Evolutionary conservation across 495 filamentous ascomycete species (phyloP), one percentile per base, ranked within the genome.

Genomic region (Penicillium salamii): DNA sequence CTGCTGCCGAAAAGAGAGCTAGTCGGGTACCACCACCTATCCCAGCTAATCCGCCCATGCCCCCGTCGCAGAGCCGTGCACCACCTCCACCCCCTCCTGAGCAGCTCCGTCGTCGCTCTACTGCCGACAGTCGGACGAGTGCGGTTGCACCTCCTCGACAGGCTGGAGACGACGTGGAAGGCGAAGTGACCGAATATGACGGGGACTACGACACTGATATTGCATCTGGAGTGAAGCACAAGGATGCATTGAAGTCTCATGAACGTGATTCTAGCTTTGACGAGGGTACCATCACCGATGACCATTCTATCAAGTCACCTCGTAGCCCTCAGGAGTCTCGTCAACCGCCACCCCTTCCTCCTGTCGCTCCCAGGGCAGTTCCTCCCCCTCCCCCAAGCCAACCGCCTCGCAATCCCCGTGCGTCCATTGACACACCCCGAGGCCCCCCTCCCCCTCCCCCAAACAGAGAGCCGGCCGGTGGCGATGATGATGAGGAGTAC

Each of bases 171-270:
- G 86, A 89, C 33, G 87, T 79, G 14, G 89, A 83, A 50, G 88
- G 91, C 35, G 91, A 93, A 61, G 75, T 89, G 29, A 95, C 89
- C 2, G 93, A 97, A 66, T 97, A 97, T 62, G 93, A 98, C 65
- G 93, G 91, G 15, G 93, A 97, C 62, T 97, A 98, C 64, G 93
- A 97, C 57, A 98, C 93, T 32, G 93, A 97, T 65, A 97, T 98
- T 55, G 91, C 88, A 1, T 87, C 95, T 36, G 85, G 89, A 23
- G 90, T 82, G 8, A 86, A 87, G 33, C 87, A 93, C 63, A 93
- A 95, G 68, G 93, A 96, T 71, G 92, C 93, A 3, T 65, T 97
- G 46, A 95, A 90, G 58, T 65, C 88, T 15, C 90, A 96, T 68
- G 83, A 80, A 24, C 80, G 84, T 36, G 89, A 91, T 32, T 82